phyloP scores from a whole-genome alignment of 768 basidiomycete genomes.

The Crucibulum laeve region DNA sequence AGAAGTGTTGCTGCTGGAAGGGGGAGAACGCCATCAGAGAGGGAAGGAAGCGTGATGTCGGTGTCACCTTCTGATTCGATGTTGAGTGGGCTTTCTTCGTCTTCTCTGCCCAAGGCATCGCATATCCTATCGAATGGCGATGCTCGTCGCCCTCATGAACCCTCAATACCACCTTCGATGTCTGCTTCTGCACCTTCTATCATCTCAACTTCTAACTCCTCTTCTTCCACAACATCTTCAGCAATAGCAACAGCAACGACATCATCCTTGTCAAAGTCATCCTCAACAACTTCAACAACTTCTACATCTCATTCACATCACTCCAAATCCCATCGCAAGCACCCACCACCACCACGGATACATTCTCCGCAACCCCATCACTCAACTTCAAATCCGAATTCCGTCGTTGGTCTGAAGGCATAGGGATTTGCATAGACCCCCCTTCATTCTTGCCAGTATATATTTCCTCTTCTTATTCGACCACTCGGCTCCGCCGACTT shows the following conservation, averaged over 20 bases:
- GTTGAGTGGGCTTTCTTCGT: not conserved
- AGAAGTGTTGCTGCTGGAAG: slow-evolving; percentile 49
- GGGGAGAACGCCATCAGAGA: slow-evolving; percentile 17
- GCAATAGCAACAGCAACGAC: no score
- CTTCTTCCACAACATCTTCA: no score
- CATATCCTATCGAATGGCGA: not conserved
- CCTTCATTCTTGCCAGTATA: not conserved
- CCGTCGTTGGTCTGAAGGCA: slow-evolving; percentile 24
- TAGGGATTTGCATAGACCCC: slow-evolving; percentile 2
- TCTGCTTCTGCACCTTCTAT: not conserved
- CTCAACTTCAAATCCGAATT: slow-evolving; percentile 12
- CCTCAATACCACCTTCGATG: not conserved
- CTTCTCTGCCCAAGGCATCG: not conserved
- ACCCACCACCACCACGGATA: slow-evolving; percentile 13
- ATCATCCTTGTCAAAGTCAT: no score
- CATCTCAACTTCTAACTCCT: no score
- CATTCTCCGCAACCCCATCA: slow-evolving; percentile 17
- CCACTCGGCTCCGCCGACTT: no score
- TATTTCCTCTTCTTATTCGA: not conserved
- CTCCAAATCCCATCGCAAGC: not conserved
- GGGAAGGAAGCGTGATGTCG: not conserved
- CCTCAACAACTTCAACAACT: no score
- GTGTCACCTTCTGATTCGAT: not conserved
- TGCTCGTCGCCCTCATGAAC: not conserved
- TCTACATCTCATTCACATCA: not conserved